Base-by-base conservation (phyloP, 192 early-diverging fungal genomes). In the Rhizophagus sp. region DNA sequence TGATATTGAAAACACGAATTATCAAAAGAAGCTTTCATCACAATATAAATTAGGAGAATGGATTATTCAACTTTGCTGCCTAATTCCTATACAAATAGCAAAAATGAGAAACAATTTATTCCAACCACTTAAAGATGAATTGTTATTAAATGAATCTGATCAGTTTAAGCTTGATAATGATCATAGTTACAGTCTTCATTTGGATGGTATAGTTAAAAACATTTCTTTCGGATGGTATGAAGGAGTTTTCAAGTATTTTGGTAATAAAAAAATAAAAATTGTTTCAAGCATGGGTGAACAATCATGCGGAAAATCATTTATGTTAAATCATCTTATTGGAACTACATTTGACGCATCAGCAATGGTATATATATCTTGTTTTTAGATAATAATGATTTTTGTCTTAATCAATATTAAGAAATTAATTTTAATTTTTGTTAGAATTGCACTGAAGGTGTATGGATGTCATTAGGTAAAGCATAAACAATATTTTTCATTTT, bases 381-480 rank as follows among this genome's bases (percentile, higher is more conserved):
- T 30, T 30, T 30, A 30, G 30, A 30, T 30, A 30, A 30, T 30
- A 30, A 30, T 30, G 30, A 1, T 30, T 1, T 1, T 30, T 1
- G 1, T 30, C 4, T 19, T 57, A 57, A 57, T 57, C 15, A 17
- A 57, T 57, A 57, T 57, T 57, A 19, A 17, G 0, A 1, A 57
- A 57, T 57, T 19, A 19, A 57, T 19, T 19, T 57, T 57, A 1
- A 19, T 36, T 19, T 6, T 44, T 75, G 3, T 3, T 34, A 80
- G 79, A 62, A 72, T 47, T 80, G 79, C 24, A 80, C 79, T 19
- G 79, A 80, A 34, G 79, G 79, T n/a, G 75, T 76, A 41, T 76
- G 75, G 75, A 76, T 76, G 75, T 76, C 75, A 13, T 41, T 76
- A 47, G 75, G 75, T 76, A 65, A 39, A 19, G 17, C 1, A 13